Evolutionary conservation across 108 stramenopile species (phyloP).

Genomic region (Skeletonema potamos): DNA sequence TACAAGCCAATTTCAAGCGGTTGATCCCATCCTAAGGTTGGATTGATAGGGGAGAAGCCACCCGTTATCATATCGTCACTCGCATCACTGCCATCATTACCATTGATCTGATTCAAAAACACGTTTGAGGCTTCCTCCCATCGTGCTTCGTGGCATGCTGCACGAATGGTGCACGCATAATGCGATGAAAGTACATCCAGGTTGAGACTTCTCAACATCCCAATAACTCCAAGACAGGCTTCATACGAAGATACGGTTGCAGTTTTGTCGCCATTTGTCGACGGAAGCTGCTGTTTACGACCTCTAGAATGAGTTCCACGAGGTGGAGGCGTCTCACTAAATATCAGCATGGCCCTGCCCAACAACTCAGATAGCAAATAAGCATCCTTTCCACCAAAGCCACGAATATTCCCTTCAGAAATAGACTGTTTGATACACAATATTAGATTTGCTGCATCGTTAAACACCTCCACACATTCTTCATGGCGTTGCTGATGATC

Average conservation of each 20-base stretch:
- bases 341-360: slow-evolving; percentile 24
- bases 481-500: not conserved
- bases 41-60: slow-evolving; percentile 41
- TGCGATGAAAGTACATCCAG: slow-evolving; percentile 56
- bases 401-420: slow-evolving; percentile 18
- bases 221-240: slow-evolving; percentile 42
- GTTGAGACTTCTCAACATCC: slow-evolving; percentile 54
- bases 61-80: slow-evolving; percentile 38
- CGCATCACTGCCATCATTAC: slow-evolving; percentile 32
- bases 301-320: not conserved
- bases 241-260: slow-evolving; percentile 20
- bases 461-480: slow-evolving; percentile 3
- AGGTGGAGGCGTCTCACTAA: slow-evolving; percentile 37
- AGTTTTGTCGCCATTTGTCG: not conserved
- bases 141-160: slow-evolving; percentile 52
- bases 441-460: slow-evolving; percentile 26
- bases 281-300: not conserved
- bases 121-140: slow-evolving; percentile 67
- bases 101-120: slow-evolving; percentile 70
- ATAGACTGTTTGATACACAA: slow-evolving; percentile 28
- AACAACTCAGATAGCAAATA: slow-evolving; percentile 30
- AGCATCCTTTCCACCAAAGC: slow-evolving; percentile 32
- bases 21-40: slow-evolving; percentile 43
- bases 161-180: slow-evolving; percentile 56
- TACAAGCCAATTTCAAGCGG: slow-evolving; percentile 58